Evolutionary conservation across 495 filamentous ascomycete species (phyloP).

Genomic region (Apiosordaria backusii): DNA sequence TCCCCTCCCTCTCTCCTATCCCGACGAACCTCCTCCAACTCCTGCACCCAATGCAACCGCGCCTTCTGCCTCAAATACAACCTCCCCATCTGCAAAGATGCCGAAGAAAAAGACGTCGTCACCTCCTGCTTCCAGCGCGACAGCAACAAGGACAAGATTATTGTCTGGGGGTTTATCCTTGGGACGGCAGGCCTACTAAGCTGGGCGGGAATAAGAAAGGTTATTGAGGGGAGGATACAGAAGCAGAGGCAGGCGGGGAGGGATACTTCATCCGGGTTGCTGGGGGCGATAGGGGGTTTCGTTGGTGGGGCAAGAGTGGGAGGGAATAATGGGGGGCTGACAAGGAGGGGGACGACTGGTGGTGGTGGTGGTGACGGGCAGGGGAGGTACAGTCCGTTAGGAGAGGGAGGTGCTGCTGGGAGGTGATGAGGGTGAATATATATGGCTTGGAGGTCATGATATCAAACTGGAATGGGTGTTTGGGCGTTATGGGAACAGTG

Average conservation of each 20-base stretch:
- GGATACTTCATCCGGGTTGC: no score
- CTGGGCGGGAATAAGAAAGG: constrained; percentile 65
- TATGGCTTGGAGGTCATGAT: background rate
- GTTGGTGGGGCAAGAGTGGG: background rate
- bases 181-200: constrained; percentile 76
- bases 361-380: background rate
- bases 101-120: constrained; percentile 80
- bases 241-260: constrained; percentile 3
- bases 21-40: constrained; percentile 31
- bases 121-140: constrained; percentile 94
- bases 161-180: constrained; percentile 89
- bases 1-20: constrained; percentile 7
- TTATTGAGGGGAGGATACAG: constrained; percentile 32
- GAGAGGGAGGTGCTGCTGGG: background rate
- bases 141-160: constrained; percentile 80
- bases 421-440: background rate
- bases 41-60: constrained; percentile 84
- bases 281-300: background rate
- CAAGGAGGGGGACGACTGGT: constrained; percentile 1
- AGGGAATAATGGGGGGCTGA: background rate
- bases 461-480: background rate
- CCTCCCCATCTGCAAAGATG: constrained; percentile 79
- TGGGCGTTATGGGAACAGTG: no score
- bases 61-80: constrained; percentile 84
- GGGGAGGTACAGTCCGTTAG: constrained; percentile 24